These are phyloP conservation scores for Eucalyptus pauciflora DNA, from an alignment of 345 rosid species.

Conservation along the genomic window DNA sequence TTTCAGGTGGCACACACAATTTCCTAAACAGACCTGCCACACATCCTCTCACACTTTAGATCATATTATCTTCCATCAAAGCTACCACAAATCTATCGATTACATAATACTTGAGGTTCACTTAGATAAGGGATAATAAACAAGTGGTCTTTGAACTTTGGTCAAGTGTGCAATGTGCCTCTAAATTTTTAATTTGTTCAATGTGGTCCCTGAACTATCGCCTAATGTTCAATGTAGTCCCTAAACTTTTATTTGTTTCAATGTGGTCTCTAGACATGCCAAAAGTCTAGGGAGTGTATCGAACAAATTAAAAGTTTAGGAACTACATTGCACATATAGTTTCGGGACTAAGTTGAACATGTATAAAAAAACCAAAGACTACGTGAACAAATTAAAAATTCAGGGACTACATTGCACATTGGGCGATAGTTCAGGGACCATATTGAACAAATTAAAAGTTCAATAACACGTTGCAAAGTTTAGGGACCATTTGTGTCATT, in stretches of 20 bases:
- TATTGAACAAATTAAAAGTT: neutral
- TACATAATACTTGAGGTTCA: neutral
- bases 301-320: too few relatives aligned
- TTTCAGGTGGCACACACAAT: neutral
- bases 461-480: neutral
- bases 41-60: neutral
- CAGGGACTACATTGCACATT: neutral
- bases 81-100: neutral
- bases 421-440: accelerated
- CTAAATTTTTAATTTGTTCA: neutral
- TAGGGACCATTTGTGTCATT: neutral
- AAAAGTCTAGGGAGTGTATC: too few relatives aligned
- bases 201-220: neutral
- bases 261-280: neutral
- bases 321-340: neutral
- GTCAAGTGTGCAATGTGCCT: neutral
- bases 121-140: neutral
- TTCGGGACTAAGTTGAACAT: too few relatives aligned
- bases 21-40: neutral
- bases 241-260: neutral
- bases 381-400: neutral
- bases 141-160: neutral
- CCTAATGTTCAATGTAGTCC: neutral
- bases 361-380: too few relatives aligned
- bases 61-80: neutral